phyloP scores from a whole-genome alignment of 2,329 filamentous ascomycete species.

The Rutstroemia sp. region DNA sequence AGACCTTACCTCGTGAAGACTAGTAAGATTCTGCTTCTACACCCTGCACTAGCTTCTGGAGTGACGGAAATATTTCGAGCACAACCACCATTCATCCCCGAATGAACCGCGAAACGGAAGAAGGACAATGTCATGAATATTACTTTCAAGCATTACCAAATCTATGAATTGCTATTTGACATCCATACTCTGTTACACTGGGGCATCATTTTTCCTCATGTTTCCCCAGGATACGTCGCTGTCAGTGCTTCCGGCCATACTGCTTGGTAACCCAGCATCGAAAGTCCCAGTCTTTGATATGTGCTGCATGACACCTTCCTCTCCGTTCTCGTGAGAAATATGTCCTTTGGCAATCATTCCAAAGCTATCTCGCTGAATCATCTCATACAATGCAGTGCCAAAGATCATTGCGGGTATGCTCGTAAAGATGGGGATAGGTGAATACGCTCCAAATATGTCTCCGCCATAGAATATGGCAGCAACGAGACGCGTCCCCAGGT shows the following conservation, averaged over 20 bases:
- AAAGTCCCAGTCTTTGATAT: slow-evolving; percentile 32
- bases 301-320: slow-evolving; percentile 40
- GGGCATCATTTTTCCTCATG: neutral
- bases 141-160: too few relatives aligned
- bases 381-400: slow-evolving; percentile 46
- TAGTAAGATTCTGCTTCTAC: too few relatives aligned
- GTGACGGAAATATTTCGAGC: too few relatives aligned
- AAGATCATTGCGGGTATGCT: slow-evolving; percentile 51
- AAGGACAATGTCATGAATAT: too few relatives aligned
- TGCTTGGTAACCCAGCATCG: slow-evolving; percentile 9
- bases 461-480: slow-evolving; percentile 49
- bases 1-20: too few relatives aligned
- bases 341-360: slow-evolving; percentile 41
- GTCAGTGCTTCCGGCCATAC: neutral
- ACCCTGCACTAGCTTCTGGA: too few relatives aligned
- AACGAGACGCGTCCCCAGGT: slow-evolving; percentile 51
- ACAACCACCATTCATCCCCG: too few relatives aligned
- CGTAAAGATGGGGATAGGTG: slow-evolving; percentile 46
- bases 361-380: slow-evolving; percentile 46
- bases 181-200: neutral
- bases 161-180: neutral
- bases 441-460: slow-evolving; percentile 43
- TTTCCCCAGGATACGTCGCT: neutral
- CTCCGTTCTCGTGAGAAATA: slow-evolving; percentile 42
- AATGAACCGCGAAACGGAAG: too few relatives aligned